Evolutionary conservation across 176 grass and related monocot genomes (phyloP).

Genomic region (Juncus effusus): DNA sequence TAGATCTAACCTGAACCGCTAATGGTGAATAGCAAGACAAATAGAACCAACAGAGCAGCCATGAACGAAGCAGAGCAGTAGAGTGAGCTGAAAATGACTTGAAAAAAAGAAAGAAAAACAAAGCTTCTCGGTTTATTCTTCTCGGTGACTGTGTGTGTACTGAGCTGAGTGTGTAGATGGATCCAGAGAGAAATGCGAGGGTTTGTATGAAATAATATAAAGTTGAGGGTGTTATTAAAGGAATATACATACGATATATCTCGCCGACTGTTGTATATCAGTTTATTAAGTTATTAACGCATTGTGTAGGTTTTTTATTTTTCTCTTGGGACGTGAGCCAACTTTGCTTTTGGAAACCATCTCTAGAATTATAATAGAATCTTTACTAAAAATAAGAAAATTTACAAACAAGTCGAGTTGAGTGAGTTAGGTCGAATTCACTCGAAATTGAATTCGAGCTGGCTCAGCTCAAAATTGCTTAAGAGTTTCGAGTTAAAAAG

Average conservation of each 20-base stretch:
- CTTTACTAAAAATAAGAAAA: too few species aligned
- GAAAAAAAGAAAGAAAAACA: not conserved
- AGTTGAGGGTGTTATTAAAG: not conserved
- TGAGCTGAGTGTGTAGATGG: not conserved
- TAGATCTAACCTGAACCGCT: slow-evolving; percentile 48
- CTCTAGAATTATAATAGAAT: too few species aligned
- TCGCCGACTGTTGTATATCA: slow-evolving; percentile 11
- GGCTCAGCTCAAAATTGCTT: too few species aligned
- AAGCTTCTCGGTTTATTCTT: not conserved
- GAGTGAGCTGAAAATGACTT: not conserved
- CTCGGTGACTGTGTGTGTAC: too few species aligned
- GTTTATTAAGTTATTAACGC: not conserved
- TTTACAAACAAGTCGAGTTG: too few species aligned
- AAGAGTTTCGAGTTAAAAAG: too few species aligned
- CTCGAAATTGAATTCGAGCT: too few species aligned
- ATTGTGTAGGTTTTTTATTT: not conserved
- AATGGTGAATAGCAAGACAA: slow-evolving; percentile 43
- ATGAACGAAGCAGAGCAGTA: slow-evolving; percentile 26
- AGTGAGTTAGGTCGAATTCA: too few species aligned
- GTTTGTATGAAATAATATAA: slow-evolving; percentile 15
- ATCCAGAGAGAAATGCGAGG: not conserved
- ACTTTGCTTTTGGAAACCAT: not conserved
- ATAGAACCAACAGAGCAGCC: slow-evolving; percentile 31
- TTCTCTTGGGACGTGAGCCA: slow-evolving; percentile 3
- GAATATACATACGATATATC: not conserved